phyloP scores from a whole-genome alignment of 192 early-diverging fungal species.

The Mortierella antarctica region DNA sequence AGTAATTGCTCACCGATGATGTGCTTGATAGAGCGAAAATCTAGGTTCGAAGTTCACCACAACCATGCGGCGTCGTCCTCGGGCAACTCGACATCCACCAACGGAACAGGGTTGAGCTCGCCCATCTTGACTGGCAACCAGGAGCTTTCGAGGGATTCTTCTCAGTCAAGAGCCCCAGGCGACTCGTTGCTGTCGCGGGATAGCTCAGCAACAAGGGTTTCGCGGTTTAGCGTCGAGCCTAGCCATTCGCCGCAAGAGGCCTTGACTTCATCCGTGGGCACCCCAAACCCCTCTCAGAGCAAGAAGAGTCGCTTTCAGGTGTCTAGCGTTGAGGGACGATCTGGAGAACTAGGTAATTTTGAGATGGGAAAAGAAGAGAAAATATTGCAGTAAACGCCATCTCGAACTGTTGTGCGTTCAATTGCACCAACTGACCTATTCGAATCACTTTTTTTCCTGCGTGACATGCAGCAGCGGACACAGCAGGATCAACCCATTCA shows the following conservation, averaged over 20 bases:
- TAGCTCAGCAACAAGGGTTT: conserved; percentile 15
- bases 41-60: conserved; percentile 53
- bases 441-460: background rate
- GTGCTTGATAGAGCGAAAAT: conserved; percentile 42
- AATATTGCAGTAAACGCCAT: background rate
- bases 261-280: background rate
- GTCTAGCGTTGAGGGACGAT: conserved; percentile 16
- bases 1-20: conserved; percentile 4
- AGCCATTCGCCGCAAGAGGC: conserved; percentile 5
- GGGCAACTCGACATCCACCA: background rate
- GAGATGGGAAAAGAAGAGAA: background rate
- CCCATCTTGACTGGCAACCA: conserved; percentile 10
- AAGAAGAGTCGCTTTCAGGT: conserved; percentile 30
- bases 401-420: background rate
- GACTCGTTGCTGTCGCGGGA: conserved; percentile 17
- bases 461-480: conserved; percentile 5
- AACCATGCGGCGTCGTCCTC: conserved; percentile 6
- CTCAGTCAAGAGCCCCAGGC: conserved; percentile 14
- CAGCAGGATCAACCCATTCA: conserved; percentile 24
- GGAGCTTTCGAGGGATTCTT: conserved; percentile 10
- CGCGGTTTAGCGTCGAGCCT: conserved; percentile 19
- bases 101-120: conserved; percentile 11
- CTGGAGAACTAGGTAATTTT: background rate
- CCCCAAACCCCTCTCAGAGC: conserved; percentile 6
- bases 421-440: background rate